These are phyloP conservation scores for Telfairia occidentalis DNA, from an alignment of 331 rosid species.

Conservation along the genomic window DNA sequence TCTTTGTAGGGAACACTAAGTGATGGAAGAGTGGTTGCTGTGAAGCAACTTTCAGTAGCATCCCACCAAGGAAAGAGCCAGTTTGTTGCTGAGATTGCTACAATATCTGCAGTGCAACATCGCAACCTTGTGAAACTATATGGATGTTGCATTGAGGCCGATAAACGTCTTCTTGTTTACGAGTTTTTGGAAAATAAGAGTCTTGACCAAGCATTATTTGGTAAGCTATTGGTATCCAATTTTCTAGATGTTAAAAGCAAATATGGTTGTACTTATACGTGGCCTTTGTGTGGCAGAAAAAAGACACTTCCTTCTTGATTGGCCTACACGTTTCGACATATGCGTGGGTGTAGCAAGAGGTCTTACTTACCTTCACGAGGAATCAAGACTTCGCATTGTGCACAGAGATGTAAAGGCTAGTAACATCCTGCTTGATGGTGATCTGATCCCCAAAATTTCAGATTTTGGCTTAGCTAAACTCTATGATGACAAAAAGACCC, in stretches of 20 bases:
- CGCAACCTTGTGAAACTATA: slow-evolving; percentile 67
- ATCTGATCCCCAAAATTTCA: slow-evolving; percentile 64
- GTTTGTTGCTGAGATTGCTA: slow-evolving; percentile 70
- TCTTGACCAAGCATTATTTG: slow-evolving; percentile 77
- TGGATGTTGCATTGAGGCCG: slow-evolving; percentile 76
- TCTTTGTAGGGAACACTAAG: slow-evolving; percentile 44
- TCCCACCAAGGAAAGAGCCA: slow-evolving; percentile 80
- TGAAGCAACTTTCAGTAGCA: slow-evolving; percentile 56
- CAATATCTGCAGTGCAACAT: slow-evolving; percentile 71
- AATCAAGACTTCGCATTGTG: slow-evolving; percentile 58
- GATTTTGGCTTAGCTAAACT: slow-evolving; percentile 79
- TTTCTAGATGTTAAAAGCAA: background rate
- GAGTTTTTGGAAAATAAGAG: slow-evolving; percentile 70
- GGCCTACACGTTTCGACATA: slow-evolving; percentile 56
- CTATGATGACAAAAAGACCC: slow-evolving; percentile 68
- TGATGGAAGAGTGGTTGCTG: slow-evolving; percentile 68
- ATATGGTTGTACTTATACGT: background rate
- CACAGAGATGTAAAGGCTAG: slow-evolving; percentile 79
- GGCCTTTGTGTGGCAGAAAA: slow-evolving; percentile 28
- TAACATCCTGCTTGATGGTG: slow-evolving; percentile 55
- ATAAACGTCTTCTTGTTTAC: slow-evolving; percentile 61
- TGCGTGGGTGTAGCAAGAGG: slow-evolving; percentile 74
- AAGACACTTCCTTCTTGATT: slow-evolving; percentile 27
- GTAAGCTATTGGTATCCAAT: slow-evolving; percentile 23
- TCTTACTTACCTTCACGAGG: slow-evolving; percentile 72